Evolutionary conservation across 768 basidiomycete species (phyloP).

Genomic region (Rhodotorula sphaerocarpa): DNA sequence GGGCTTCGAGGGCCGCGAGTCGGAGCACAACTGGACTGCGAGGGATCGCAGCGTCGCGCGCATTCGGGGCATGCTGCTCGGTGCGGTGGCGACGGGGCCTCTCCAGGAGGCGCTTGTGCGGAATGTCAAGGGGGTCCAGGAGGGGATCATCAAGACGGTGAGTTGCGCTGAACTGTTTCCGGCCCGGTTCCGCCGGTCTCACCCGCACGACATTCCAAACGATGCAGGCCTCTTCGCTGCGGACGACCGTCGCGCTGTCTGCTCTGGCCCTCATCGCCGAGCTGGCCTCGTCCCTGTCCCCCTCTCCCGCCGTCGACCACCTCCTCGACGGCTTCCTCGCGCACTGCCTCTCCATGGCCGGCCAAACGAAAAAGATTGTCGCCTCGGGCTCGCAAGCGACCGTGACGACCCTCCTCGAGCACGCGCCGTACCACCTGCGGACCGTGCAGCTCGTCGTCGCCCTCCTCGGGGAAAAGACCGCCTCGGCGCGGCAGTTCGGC

Average conservation of each 20-base stretch:
- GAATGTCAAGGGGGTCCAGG: conserved; percentile 69
- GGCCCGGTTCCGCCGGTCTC: neutral
- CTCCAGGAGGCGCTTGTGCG: conserved; percentile 66
- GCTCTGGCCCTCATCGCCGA: conserved; percentile 71
- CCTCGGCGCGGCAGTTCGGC: conserved; percentile 53
- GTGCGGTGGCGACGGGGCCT: conserved; percentile 68
- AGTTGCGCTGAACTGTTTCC: conserved; percentile 40
- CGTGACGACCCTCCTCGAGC: conserved; percentile 58
- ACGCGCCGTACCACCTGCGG: conserved; percentile 61
- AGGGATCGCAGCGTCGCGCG: conserved; percentile 52
- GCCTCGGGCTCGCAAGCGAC: conserved; percentile 75
- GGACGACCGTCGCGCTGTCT: conserved; percentile 78
- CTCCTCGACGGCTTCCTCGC: conserved; percentile 67
- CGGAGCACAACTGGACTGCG: conserved; percentile 86
- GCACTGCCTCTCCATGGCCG: conserved; percentile 75
- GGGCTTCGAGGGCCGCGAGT: conserved; percentile 86
- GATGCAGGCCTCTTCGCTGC: conserved; percentile 69
- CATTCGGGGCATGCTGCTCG: conserved; percentile 49
- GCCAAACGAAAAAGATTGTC: conserved; percentile 83
- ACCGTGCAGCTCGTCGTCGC: conserved; percentile 62
- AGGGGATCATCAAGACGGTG: conserved; percentile 76
- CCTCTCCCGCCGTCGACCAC: conserved; percentile 59
- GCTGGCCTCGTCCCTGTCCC: conserved; percentile 54
- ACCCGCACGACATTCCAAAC: neutral
- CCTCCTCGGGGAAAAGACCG: conserved; percentile 68